A percentile compares a stretch with the other conserved stretches of the same genome.
phyloP scores from a whole-genome alignment of 2,329 filamentous ascomycete species.

The Colletotrichum liriopes region DNA sequence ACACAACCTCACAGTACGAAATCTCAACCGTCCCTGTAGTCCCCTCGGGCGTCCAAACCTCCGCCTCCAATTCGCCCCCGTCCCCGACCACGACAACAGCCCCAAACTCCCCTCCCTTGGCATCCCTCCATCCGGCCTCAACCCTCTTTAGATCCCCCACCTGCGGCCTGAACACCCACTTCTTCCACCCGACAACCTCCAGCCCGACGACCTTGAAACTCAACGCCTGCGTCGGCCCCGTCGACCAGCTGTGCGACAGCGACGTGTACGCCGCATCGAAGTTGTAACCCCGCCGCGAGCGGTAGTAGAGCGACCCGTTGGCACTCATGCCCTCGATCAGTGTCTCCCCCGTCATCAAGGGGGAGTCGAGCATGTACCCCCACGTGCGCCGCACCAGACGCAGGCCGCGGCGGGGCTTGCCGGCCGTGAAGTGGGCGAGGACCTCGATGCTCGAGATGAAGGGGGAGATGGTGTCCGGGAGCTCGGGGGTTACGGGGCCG shows the following conservation, averaged over 20 bases:
- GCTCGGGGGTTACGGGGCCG: constrained; percentile 51
- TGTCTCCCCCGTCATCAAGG: constrained; percentile 54
- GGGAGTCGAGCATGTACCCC: constrained; percentile 49
- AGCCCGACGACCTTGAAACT: constrained; percentile 49
- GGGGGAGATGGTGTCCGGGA: constrained; percentile 55
- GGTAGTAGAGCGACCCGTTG: constrained; percentile 56
- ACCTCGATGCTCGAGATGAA: constrained; percentile 55
- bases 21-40: constrained; percentile 1
- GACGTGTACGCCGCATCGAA: constrained; percentile 52
- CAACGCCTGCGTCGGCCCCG: constrained; percentile 50
- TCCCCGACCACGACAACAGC: constrained; percentile 4
- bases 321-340: constrained; percentile 54
- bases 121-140: constrained; percentile 42
- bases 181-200: constrained; percentile 46
- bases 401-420: constrained; percentile 47
- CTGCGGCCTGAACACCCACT: constrained; percentile 49
- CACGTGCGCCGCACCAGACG: constrained; percentile 50
- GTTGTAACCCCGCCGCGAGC: constrained; percentile 50
- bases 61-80: constrained; percentile 12
- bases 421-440: constrained; percentile 50
- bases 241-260: constrained; percentile 54
- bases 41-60: constrained; percentile 23
- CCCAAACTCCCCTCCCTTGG: constrained; percentile 15
- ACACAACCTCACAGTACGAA: constrained; percentile 12
- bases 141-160: constrained; percentile 44